phyloP scores from a whole-genome alignment of 2,329 filamentous ascomycete genomes.

The Aureobasidium subglaciale region DNA sequence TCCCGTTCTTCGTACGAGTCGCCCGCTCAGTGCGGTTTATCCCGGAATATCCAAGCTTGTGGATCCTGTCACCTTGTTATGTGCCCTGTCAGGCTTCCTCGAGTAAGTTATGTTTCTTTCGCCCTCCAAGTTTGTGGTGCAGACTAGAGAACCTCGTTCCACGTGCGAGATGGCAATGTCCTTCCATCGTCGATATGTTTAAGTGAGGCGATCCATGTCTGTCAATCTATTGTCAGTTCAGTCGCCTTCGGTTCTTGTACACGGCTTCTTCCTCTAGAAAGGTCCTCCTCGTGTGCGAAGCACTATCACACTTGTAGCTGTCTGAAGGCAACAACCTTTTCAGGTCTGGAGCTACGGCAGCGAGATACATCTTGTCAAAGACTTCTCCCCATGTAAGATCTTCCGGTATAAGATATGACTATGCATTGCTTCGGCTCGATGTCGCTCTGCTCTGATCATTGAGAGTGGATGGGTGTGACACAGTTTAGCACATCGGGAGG shows the following conservation, averaged over 20 bases:
- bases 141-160: background rate
- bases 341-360: too few species aligned
- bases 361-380: too few species aligned
- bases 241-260: background rate
- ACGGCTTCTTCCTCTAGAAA: background rate
- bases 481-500: too few species aligned
- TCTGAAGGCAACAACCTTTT: too few species aligned
- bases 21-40: background rate
- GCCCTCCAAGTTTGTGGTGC: too few species aligned
- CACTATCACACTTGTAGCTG: background rate
- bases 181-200: background rate
- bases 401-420: too few species aligned
- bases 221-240: background rate
- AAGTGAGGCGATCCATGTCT: background rate
- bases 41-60: background rate
- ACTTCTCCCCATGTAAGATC: too few species aligned
- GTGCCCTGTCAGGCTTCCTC: background rate
- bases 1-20: too few species aligned
- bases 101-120: too few species aligned
- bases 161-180: background rate
- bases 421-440: too few species aligned
- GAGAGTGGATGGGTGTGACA: too few species aligned
- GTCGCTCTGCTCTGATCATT: too few species aligned
- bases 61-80: background rate
- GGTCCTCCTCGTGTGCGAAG: background rate